Percentiles rank a stretch among this genome's conserved stretches.
Evolutionary conservation across 257 asterid species (phyloP).

Genomic region (Primulina huaijiensis): DNA sequence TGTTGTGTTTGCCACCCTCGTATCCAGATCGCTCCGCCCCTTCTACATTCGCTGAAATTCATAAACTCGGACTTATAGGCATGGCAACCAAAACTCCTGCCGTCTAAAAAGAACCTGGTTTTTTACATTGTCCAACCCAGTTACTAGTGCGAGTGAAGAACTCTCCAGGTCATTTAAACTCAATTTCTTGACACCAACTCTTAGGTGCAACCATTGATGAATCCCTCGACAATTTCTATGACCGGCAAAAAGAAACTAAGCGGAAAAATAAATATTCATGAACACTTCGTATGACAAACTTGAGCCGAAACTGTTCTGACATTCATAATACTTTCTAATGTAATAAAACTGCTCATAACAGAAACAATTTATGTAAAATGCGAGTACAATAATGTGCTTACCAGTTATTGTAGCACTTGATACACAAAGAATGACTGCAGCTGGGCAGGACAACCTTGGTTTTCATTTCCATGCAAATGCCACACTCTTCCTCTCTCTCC

Average conservation of each 20-base stretch:
- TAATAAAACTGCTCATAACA: too few species aligned
- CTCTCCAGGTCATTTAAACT: background rate
- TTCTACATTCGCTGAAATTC: too few species aligned
- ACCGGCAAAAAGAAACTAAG: background rate
- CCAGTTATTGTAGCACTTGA: slow-evolving; percentile 79
- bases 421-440: slow-evolving; percentile 81
- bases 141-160: background rate
- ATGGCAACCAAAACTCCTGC: too few species aligned
- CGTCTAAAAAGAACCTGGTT: too few species aligned
- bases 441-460: slow-evolving; percentile 81
- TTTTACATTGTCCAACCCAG: too few species aligned
- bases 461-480: slow-evolving; percentile 82
- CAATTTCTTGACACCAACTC: background rate
- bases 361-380: background rate
- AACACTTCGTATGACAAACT: background rate
- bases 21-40: background rate
- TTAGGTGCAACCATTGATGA: background rate
- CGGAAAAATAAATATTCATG: background rate
- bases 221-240: background rate
- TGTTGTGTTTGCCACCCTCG: background rate
- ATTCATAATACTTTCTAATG: too few species aligned
- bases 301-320: background rate
- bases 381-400: slow-evolving; percentile 27
- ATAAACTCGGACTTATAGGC: background rate
- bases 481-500: slow-evolving; percentile 95